Evolutionary conservation across 805 yeast genomes (phyloP), one percentile per base, ranked within the genome.

Genomic region (Metschnikowia anglica): DNA sequence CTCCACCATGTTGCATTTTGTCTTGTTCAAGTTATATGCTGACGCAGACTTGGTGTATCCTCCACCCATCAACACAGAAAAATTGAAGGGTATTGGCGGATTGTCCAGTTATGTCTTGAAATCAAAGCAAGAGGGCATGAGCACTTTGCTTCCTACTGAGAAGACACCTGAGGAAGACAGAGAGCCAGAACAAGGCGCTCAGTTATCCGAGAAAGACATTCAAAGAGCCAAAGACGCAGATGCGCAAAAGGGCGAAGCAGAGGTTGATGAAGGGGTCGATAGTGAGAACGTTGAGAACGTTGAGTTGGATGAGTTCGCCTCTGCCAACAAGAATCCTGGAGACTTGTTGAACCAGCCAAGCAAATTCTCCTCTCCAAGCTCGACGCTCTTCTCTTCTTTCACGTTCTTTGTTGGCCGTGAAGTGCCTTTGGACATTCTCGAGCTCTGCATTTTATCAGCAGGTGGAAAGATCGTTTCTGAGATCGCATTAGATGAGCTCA

Each of bases 391-490:
- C 59, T 72, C 83, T 33, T 77, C 79, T 43, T 85, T 89, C 62
- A 78, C 84, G 4, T 91, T 93, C 65, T 93, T 69, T 61, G 79
- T 93, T 44, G 96, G 97, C 41, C 85, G 99, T 66, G 99, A 93
- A 71, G 98, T 93, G 30, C 88, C 98, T 19, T 72, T 90, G 49
- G 98, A 93, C 55, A 79, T 89, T 52, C 71, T 91, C 52, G 98
- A 93, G 69, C 87, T 93, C 62, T 75, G 89, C 51, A 81, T 90
- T 46, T 70, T 89, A 44, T 79, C 97, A 1, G 81, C 85, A 57
- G 97, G 97, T 48, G 98, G 97, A 39, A 73, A 76, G 47, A 74
- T 88, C 26, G 78, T 90, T 35, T 83, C 95, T 57, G 99, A 93
- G 67, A 78, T 93, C 44, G 85, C 93, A 2, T 63, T 89, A 45